Evolutionary conservation across 2,329 filamentous ascomycete genomes (phyloP), one percentile per base, ranked within the genome.

Genomic region (Pseudogymnoascus sp.): DNA sequence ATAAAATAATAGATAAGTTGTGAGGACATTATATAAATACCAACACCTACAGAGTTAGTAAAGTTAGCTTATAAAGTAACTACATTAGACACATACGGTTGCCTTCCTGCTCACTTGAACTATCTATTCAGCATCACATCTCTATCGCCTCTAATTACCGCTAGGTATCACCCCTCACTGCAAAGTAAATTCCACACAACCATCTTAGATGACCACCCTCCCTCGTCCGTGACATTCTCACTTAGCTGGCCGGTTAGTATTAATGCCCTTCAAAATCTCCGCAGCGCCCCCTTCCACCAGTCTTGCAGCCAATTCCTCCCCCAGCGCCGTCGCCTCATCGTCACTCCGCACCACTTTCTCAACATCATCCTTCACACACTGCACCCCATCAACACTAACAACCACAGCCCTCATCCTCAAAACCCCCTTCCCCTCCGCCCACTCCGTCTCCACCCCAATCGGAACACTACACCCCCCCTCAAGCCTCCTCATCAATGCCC

Each of bases 391-490:
- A 33, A 94, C 78, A 68, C 87, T 92, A 61, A 94, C 88, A 0
- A 96, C 91, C n/a, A 90, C 84, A 0, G 87, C 88, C 66, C 83
- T 81, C 72, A 96, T n/a, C n/a, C n/a, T n/a, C n/a, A n/a, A n/a
- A n/a, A n/a, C n/a, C n/a, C n/a, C n/a, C n/a, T n/a, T n/a, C n/a
- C n/a, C n/a, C n/a, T n/a, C n/a, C n/a, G n/a, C n/a, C n/a, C n/a
- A n/a, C n/a, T n/a, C n/a, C n/a, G n/a, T n/a, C n/a, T n/a, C n/a
- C n/a, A n/a, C n/a, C n/a, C n/a, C n/a, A n/a, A n/a, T n/a, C n/a
- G n/a, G n/a, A n/a, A n/a, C n/a, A n/a, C n/a, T n/a, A n/a, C n/a
- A n/a, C n/a, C n/a, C n/a, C n/a, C n/a, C n/a, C n/a, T n/a, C n/a
- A n/a, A n/a, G n/a, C n/a, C n/a, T n/a, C n/a, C n/a, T n/a, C n/a